phyloP scores from a whole-genome alignment of 208 protist species.

The Trypanosoma avium region DNA sequence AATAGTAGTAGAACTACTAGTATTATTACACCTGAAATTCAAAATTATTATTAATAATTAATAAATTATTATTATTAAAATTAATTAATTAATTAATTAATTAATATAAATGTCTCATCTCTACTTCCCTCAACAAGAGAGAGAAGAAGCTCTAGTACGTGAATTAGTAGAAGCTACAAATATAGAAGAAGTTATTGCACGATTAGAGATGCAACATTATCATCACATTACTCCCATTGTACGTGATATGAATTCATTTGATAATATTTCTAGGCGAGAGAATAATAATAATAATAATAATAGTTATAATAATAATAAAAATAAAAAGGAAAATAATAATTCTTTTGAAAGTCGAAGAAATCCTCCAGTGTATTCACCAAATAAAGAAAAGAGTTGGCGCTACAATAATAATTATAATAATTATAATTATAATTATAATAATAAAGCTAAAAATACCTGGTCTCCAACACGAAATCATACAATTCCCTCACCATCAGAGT shows the following conservation, averaged over 20 bases:
- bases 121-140: background rate
- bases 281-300: background rate
- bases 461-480: too few species aligned
- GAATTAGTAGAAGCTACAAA: conserved; percentile 66
- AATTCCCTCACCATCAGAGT: too few species aligned
- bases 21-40: too few species aligned
- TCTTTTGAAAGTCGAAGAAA: background rate
- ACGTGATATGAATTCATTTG: conserved; percentile 35
- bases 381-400: background rate
- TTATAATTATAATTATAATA: background rate
- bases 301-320: background rate
- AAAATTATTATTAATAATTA: too few species aligned
- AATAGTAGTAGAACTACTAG: too few species aligned
- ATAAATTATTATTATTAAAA: background rate
- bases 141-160: conserved; percentile 68
- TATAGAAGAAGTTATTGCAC: conserved; percentile 67
- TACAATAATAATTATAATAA: background rate
- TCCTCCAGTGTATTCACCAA: background rate
- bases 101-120: conserved; percentile 9
- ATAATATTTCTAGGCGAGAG: background rate
- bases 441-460: too few species aligned
- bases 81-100: conserved; percentile 7
- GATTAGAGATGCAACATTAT: conserved; percentile 63
- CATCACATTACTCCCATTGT: conserved; percentile 39
- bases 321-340: background rate